Evolutionary conservation across 1,284 basidiomycete genomes (phyloP), one percentile per base, ranked within the genome.

Genomic region (Mycosarcoma maydis): DNA sequence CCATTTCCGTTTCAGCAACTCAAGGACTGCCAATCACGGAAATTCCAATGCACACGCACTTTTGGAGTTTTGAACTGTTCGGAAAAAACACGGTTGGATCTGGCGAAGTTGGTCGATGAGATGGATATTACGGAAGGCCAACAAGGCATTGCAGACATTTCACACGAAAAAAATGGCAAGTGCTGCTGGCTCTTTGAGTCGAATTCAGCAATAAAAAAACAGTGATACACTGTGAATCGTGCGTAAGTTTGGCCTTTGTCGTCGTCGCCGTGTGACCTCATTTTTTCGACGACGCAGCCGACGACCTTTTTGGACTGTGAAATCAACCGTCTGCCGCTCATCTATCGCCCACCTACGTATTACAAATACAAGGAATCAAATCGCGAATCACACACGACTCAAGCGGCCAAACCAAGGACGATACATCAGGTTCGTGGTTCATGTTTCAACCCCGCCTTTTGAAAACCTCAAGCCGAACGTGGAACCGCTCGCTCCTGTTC

Each of bases 271-370:
- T n/a, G n/a, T n/a, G n/a, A n/a, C n/a, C n/a, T n/a, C n/a, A n/a
- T n/a, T n/a, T n/a, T n/a, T n/a, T n/a, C n/a, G n/a, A n/a, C n/a
- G n/a, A n/a, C n/a, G n/a, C n/a, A n/a, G n/a, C n/a, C n/a, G n/a
- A n/a, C n/a, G n/a, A n/a, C n/a, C n/a, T n/a, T 45, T 45, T 45
- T 45, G 13, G 22, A 45, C 29, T 33, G 44, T 46, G 44, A 46
- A 46, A 46, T 46, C 44, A 20, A 36, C 33, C n/a, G 33, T 34
- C 33, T 4, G 2, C 29, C 14, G 9, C 29, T 30, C 14, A 4
- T n/a, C n/a, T n/a, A 4, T 30, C 29, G 9, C 33, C 16, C 10
- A 6, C 11, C 33, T 14, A 11, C 33, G 13, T 13, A 34, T 34
- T 34, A 34, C 33, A 34, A 34, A 34, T 34, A 10, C 33, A 14